A percentile compares a stretch with the other conserved stretches of the same genome.
These are phyloP conservation scores for Prunus kanzakura DNA, from an alignment of 306 rosid species.

Conservation along the genomic window DNA sequence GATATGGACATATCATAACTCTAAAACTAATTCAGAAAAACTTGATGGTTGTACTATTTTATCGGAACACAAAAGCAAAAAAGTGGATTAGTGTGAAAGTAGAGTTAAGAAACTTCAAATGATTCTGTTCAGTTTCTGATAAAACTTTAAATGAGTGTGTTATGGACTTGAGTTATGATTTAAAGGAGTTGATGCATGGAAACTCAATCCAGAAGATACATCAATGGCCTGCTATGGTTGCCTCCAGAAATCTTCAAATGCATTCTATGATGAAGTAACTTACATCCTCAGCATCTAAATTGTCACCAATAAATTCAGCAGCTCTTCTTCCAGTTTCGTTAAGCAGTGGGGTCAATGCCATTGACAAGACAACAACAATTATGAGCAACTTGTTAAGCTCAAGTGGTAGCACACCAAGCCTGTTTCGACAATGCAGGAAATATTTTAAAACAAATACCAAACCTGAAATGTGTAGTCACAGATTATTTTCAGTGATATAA, in stretches of 20 bases:
- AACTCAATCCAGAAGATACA: background rate
- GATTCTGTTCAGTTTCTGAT: background rate
- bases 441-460: constrained; percentile 22
- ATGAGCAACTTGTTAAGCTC: constrained; percentile 98
- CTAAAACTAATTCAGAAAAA: constrained; percentile 1
- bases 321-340: constrained; percentile 97
- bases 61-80: background rate
- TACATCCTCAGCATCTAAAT: constrained; percentile 51
- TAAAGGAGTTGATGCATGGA: background rate
- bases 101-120: background rate
- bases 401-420: constrained; percentile 97
- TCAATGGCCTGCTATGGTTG: background rate
- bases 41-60: background rate
- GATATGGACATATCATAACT: background rate
- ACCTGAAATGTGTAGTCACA: constrained; percentile 9
- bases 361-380: constrained; percentile 93
- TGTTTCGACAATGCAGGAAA: constrained; percentile 39
- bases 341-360: constrained; percentile 94
- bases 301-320: constrained; percentile 59
- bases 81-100: constrained; percentile 9
- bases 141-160: background rate
- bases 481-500: background rate
- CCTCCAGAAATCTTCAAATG: background rate
- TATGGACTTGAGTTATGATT: constrained; percentile 16
- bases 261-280: constrained; percentile 20